Conservation (phyloP, 176 grass and related monocot genomes). For the Lolium perenne region DNA sequence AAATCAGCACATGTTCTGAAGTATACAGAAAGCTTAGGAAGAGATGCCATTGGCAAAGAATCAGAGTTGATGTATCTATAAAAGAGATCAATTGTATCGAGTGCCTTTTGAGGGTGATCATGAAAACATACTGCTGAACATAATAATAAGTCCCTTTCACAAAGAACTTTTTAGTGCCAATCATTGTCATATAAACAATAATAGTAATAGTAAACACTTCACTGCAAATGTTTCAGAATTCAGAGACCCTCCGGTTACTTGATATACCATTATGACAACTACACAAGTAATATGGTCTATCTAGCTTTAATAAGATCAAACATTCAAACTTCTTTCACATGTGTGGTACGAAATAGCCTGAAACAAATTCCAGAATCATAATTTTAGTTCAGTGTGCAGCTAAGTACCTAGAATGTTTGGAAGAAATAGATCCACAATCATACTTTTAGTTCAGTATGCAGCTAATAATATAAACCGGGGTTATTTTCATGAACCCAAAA, state of each 20-base stretch:
- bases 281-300: background rate
- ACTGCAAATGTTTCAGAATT: slow-evolving; percentile 15
- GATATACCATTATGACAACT: slow-evolving; percentile 33
- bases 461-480: background rate
- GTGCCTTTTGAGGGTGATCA: slow-evolving; percentile 50
- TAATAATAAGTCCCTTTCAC: slow-evolving; percentile 41
- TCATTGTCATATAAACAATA: slow-evolving; percentile 31
- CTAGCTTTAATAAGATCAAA: background rate
- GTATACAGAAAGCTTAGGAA: slow-evolving; percentile 34
- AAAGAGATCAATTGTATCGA: slow-evolving; percentile 48
- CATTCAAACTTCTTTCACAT: slow-evolving; percentile 16
- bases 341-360: background rate
- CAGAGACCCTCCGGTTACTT: background rate
- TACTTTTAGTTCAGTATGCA: slow-evolving; percentile 24
- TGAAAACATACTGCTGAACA: slow-evolving; percentile 45
- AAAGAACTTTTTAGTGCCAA: slow-evolving; percentile 46
- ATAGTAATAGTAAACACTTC: slow-evolving; percentile 6
- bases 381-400: slow-evolving; percentile 17
- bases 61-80: slow-evolving; percentile 43
- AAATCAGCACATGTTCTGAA: slow-evolving; percentile 41
- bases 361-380: slow-evolving; percentile 11
- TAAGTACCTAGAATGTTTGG: slow-evolving; percentile 3
- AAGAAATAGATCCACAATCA: background rate
- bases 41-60: slow-evolving; percentile 42
- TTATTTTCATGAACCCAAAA: background rate